Evolutionary conservation across 2,329 filamentous ascomycete species (phyloP).

Genomic region (Paecilomyces fulvus): DNA sequence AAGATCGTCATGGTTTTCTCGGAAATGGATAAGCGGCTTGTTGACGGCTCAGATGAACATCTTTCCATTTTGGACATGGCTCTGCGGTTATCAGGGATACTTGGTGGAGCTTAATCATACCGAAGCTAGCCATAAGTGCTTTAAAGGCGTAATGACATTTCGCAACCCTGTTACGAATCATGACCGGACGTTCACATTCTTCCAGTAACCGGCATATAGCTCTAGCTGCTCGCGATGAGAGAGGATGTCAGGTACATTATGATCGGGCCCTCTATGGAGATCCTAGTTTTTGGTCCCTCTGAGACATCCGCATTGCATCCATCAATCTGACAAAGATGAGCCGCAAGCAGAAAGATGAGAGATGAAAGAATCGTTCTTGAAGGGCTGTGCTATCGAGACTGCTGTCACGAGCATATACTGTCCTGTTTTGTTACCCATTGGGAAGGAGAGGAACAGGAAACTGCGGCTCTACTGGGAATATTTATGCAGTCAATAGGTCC

Average conservation of each 20-base stretch:
- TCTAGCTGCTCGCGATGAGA: not conserved
- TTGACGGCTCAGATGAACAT: slow-evolving; percentile 94
- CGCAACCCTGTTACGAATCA: not conserved
- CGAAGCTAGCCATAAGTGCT: not conserved
- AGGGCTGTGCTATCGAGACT: too few relatives aligned
- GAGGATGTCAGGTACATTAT: not conserved
- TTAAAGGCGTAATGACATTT: not conserved
- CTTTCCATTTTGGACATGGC: slow-evolving; percentile 79
- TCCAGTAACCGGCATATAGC: not conserved
- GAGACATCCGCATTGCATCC: too few relatives aligned
- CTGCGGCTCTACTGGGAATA: too few relatives aligned
- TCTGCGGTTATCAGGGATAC: slow-evolving; percentile 67
- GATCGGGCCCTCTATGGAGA: too few relatives aligned
- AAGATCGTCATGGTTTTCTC: slow-evolving; percentile 84
- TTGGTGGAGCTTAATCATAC: slow-evolving; percentile 35
- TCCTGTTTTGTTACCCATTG: too few relatives aligned
- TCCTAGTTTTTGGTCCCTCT: too few relatives aligned
- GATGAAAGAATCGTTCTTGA: too few relatives aligned
- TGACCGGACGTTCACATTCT: not conserved
- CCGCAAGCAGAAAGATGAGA: too few relatives aligned
- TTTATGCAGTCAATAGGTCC: too few relatives aligned
- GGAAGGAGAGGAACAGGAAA: too few relatives aligned
- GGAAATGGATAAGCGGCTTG: slow-evolving; percentile 84
- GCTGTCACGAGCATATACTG: too few relatives aligned
- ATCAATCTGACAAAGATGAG: too few relatives aligned